A percentile compares a stretch with the other conserved stretches of the same genome.
phyloP scores from a whole-genome alignment of 331 rosid genomes.

The Erythrophleum ivorense region DNA sequence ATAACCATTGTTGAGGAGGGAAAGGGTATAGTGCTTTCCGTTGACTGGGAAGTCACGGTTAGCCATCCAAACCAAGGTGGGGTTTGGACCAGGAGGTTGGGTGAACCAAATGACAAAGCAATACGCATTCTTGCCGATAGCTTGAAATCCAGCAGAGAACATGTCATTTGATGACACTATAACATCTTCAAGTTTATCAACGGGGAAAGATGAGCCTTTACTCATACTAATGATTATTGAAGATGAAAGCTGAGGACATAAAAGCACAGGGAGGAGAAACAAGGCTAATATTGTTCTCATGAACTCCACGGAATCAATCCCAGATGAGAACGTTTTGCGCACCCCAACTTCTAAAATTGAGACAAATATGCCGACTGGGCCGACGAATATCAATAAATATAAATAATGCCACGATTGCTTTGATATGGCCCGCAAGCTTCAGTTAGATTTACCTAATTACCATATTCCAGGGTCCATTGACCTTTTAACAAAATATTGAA shows the following conservation, averaged over 20 bases:
- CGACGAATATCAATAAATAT: no score
- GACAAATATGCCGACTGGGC: no score
- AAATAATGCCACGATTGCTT: no score
- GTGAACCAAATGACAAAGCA: constrained; percentile 53
- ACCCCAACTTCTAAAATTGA: no score
- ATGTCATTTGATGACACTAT: constrained; percentile 31
- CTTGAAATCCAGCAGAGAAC: constrained; percentile 45
- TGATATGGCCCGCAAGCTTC: no score
- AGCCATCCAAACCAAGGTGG: constrained; percentile 46
- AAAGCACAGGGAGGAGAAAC: background rate
- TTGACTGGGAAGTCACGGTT: constrained; percentile 52
- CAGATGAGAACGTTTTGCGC: no score
- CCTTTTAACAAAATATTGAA: no score
- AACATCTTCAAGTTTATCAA: constrained; percentile 28
- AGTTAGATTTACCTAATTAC: no score
- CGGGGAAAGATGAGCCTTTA: constrained; percentile 35
- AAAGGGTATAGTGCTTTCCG: constrained; percentile 43
- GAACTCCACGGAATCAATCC: background rate
- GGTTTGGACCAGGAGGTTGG: background rate
- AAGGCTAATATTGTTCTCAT: background rate
- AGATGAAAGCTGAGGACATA: constrained; percentile 15
- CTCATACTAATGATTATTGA: constrained; percentile 24
- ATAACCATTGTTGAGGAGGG: constrained; percentile 37
- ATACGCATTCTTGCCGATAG: constrained; percentile 46
- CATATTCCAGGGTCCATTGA: no score